phyloP scores from a whole-genome alignment of 345 rosid genomes.

The Mercurialis annua region DNA sequence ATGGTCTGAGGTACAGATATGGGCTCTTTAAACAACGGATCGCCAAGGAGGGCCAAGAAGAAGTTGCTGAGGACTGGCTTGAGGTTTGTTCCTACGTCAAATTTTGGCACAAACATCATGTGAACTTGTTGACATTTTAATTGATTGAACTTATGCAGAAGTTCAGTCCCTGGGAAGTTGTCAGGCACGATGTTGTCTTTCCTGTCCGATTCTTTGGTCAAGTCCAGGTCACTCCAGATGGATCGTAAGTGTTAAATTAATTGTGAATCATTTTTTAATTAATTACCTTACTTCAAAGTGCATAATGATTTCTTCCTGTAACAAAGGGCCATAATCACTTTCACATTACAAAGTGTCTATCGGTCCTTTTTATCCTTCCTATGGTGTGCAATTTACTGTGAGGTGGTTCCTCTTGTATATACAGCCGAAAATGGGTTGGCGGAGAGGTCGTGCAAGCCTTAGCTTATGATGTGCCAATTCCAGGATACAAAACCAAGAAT shows the following conservation, averaged over 20 bases:
- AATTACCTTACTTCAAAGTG: background rate
- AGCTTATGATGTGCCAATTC: constrained; percentile 94
- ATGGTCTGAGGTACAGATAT: constrained; percentile 90
- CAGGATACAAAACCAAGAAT: constrained; percentile 89
- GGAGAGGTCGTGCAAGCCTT: constrained; percentile 88
- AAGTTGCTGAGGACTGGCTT: constrained; percentile 97
- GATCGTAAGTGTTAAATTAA: constrained; percentile 58
- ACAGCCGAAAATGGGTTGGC: constrained; percentile 82
- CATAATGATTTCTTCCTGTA: background rate
- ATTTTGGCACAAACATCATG: background rate
- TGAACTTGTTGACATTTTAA: constrained; percentile 17
- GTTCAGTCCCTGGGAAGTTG: constrained; percentile 98
- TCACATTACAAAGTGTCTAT: background rate
- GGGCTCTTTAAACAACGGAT: constrained; percentile 89
- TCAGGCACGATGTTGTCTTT: constrained; percentile 82
- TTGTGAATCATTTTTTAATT: background rate
- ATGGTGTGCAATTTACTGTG: background rate
- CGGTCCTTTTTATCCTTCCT: constrained; percentile 8
- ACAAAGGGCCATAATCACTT: background rate
- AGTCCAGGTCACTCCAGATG: constrained; percentile 70
- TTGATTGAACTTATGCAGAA: constrained; percentile 57
- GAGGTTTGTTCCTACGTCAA: constrained; percentile 51
- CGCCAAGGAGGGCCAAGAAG: constrained; percentile 88
- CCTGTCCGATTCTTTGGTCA: constrained; percentile 87
- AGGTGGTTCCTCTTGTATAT: constrained; percentile 21